phyloP scores from a whole-genome alignment of 1,284 basidiomycete genomes.

The Anthracocystis setariae region DNA sequence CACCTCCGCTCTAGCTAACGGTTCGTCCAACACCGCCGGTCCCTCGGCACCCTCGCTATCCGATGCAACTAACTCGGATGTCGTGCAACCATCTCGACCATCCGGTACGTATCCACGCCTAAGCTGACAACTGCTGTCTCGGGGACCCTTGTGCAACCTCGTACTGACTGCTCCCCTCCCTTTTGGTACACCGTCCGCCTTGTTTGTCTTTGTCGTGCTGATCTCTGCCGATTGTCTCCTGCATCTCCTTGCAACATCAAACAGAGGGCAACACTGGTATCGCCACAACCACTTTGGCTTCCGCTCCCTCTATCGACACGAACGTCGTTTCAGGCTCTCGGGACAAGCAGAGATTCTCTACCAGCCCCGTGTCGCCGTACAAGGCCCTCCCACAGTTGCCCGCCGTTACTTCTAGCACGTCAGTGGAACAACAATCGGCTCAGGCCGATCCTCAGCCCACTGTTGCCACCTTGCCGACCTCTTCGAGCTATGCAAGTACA shows the following conservation, averaged over 20 bases:
- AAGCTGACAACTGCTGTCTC: not conserved
- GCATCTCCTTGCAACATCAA: not conserved
- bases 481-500: constrained; percentile 18
- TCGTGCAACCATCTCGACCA: constrained; percentile 2
- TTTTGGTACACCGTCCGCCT: not conserved
- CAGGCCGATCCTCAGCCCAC: constrained; percentile 6
- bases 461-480: constrained; percentile 4
- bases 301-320: constrained; percentile 2
- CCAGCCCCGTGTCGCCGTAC: constrained; percentile 26
- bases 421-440: constrained; percentile 12
- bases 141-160: not conserved
- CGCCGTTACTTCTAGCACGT: not conserved
- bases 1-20: constrained; percentile 10
- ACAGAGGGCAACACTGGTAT: not conserved
- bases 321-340: constrained; percentile 3
- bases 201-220: not conserved
- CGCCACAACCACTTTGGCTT: constrained; percentile 1
- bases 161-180: constrained; percentile 11
- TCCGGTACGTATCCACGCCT: constrained; percentile 9
- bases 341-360: constrained; percentile 15
- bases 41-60: not conserved
- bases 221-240: not conserved
- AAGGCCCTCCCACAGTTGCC: constrained; percentile 33
- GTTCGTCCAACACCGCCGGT: not conserved
- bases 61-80: not conserved